Conservation (phyloP, 106 monocot genomes). For the Hemerocallis citrina region DNA sequence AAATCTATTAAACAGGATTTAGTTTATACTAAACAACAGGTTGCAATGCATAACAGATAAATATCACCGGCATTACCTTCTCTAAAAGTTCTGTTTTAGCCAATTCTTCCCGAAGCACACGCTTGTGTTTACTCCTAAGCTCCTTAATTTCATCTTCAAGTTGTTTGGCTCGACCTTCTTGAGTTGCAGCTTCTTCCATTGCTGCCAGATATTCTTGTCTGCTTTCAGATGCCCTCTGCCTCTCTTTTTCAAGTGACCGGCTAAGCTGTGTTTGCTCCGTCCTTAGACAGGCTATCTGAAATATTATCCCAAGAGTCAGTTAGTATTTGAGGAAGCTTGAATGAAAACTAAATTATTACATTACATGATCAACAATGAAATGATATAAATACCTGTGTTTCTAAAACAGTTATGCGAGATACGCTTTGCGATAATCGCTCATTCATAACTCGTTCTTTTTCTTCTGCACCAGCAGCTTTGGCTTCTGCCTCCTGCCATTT, state of each 20-base stretch:
- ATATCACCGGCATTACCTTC: slow-evolving; percentile 38
- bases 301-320: not conserved
- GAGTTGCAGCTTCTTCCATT: slow-evolving; percentile 93
- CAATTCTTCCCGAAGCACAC: slow-evolving; percentile 60
- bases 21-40: too few relatives aligned
- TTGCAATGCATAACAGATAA: not conserved
- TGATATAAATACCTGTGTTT: slow-evolving; percentile 64
- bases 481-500: slow-evolving; percentile 86
- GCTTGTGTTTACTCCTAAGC: slow-evolving; percentile 67
- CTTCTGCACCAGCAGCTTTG: slow-evolving; percentile 89
- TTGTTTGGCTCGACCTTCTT: slow-evolving; percentile 87
- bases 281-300: slow-evolving; percentile 83
- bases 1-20: too few relatives aligned
- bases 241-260: slow-evolving; percentile 87
- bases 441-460: slow-evolving; percentile 68
- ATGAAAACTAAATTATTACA: not conserved
- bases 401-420: slow-evolving; percentile 81
- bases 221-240: slow-evolving; percentile 90
- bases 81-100: slow-evolving; percentile 66
- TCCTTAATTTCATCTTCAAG: slow-evolving; percentile 89
- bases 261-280: slow-evolving; percentile 90
- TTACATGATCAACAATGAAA: not conserved
- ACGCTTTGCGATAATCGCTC: slow-evolving; percentile 75
- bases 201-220: slow-evolving; percentile 88
- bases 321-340: not conserved